Base-by-base conservation (phyloP, 176 grass and related monocot species). In the Miscanthus lutarioriparius region DNA sequence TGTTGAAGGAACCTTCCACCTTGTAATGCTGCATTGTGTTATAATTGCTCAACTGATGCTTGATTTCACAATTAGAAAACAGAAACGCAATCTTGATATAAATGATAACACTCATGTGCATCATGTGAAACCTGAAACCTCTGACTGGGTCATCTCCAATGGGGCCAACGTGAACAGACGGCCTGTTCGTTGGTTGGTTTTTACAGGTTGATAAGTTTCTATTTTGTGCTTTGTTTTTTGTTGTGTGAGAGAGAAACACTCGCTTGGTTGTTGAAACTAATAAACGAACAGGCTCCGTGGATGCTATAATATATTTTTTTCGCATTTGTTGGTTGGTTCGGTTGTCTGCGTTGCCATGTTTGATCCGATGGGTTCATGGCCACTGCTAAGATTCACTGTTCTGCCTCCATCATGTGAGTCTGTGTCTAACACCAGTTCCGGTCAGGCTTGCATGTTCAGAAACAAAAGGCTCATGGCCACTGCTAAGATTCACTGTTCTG, bases 1-100 rank as follows among this genome's bases (percentile, higher is more conserved):
- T 51, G 20, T 80, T 53, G 8, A 43, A 27, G 22, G 22, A 87
- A 83, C 37, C 47, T 86, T 63, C 71, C 67, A 69, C 33, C 27
- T 49, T 86, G 84, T 87, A 79, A 83, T 74, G 38, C 67, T 35
- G 15, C 19, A 54, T 36, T 70, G 67, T n/a, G 49, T 4, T 41
- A 25, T 72, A 23, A 32, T 66, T 19, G 12, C 48, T 53, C 39
- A n/a, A 45, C 2, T 20, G 69, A 65, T 64, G 6, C 17, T 83
- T 70, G 32, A 23, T 38, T 26, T 65, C 41, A 0, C 45, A n/a
- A 22, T 59, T 78, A 79, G 12, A 70, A 61, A 75, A 85, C 4
- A 27, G 0, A 75, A 16, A 49, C 14, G 5, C 56, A 59, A 61
- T 80, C 38, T 38, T 74, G 36, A 37, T 82, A 45, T 77, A 53